These are phyloP conservation scores for Auxenochlorella protothecoides DNA, from an alignment of 139 green algal species.

Conservation along the genomic window DNA sequence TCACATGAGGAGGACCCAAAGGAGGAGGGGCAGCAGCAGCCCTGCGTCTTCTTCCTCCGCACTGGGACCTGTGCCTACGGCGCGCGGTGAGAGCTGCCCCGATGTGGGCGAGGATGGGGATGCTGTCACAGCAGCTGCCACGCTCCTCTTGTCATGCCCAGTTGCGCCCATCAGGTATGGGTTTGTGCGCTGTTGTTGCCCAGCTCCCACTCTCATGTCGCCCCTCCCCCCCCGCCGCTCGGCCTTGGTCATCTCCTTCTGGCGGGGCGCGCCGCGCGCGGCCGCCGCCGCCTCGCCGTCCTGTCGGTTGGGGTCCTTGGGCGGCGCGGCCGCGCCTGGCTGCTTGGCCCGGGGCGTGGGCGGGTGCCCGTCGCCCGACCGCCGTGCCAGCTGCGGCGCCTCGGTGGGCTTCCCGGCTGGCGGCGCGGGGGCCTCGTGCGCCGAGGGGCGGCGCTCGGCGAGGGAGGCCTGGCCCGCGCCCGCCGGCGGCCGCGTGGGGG, in stretches of 20 bases:
- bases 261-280: not conserved
- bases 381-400: slow-evolving; percentile 5
- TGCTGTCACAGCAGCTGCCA: no score
- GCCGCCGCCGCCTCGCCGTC: not conserved
- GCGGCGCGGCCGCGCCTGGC: not conserved
- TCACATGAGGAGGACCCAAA: no score
- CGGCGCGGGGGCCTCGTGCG: not conserved
- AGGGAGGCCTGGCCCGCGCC: not conserved
- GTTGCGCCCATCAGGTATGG: no score
- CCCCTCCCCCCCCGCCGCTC: slow-evolving; percentile 71
- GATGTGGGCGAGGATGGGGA: no score
- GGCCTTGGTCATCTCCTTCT: slow-evolving; percentile 57
- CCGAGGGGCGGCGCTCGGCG: no score
- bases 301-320: not conserved
- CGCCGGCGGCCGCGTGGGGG: not conserved
- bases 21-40: no score
- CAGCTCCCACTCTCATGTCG: slow-evolving; percentile 1
- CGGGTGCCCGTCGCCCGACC: not conserved
- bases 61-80: no score
- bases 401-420: not conserved
- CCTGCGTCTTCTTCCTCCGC: no score
- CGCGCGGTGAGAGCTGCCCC: no score
- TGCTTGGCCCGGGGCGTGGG: not conserved
- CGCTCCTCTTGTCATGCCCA: no score
- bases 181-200: no score